Evolutionary conservation across 257 asterid species (phyloP), one percentile per base, ranked within the genome.

Genomic region (Ballota nigra): DNA sequence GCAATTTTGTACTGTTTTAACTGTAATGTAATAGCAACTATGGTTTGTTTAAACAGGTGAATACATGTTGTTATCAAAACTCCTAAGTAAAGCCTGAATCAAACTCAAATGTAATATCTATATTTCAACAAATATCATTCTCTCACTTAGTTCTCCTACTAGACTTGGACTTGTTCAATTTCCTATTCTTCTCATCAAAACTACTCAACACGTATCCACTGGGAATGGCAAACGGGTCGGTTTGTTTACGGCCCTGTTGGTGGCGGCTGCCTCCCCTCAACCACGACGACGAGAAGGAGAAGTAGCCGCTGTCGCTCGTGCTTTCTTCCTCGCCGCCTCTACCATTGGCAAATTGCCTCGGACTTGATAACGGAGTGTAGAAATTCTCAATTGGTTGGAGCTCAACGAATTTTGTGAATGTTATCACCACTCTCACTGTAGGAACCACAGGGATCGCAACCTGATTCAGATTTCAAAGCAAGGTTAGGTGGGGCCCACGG

Each of bases 401-500:
- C 82, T 92, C 95, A 0, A 81, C 87, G 61, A 95, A 95, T 69
- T 95, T 95, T 0, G 99, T 91, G 79, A 95, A 95, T 0, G 99
- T 92, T 26, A 86, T 86, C 28, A 95, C 95, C 71, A 95, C 97
- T 82, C 92, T 82, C 77, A 94, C 99, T 20, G 98, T 94, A 20
- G 99, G 97, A 62, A 94, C 92, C 85, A 91, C 98, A 6, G 99
- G 99, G 67, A 94, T 91, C 8, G 99, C 92, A 59, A 94, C 88
- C 99, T 94, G 91, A 75, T 53, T 20, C 75, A 64, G 33, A 3
- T 15, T 61, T 55, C 1, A 69, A 72, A 73, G 26, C 23, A 53
- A 45, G 16, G 34, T 0, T 0, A 7, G 2, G 1, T 13, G 66
- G 79, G 68, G 70, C 76, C 78, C 79, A 81, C 34, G 22, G 2